Base-by-base conservation (phyloP, 2,329 filamentous ascomycete species). In the Waltergamsia citrina region DNA sequence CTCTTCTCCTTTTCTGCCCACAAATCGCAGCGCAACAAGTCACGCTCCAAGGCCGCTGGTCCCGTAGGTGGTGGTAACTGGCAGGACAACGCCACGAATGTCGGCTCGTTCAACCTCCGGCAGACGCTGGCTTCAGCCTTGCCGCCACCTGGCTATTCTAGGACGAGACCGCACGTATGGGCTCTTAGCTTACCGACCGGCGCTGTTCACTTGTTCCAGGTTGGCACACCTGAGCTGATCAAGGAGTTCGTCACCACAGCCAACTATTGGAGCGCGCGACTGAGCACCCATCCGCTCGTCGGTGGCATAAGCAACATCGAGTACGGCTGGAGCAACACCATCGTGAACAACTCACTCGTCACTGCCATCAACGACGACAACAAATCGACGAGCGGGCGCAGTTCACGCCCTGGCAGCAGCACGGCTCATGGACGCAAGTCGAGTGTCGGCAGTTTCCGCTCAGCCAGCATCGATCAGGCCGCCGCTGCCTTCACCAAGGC, bases 201-300 rank as follows among this genome's bases (percentile, higher is more conserved):
- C 10, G 90, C 90, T 1, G 88, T 98, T 1, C 92, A 98, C 54
- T 71, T 98, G n/a, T 98, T 98, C 70, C 88, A 96, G 51, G 92
- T 92, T 32, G 92, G 92, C 36, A 98, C 92, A 1, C 78, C 85
- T 0, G 92, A 98, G 47, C 94, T 96, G 48, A 84, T 88, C 46
- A 82, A 83, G 46, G 92, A 98, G 54, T 98, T 95, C 49, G 88
- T 96, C 34, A 81, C 77, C 14, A 93, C 88, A 2, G 86, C 85
- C 48, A 98, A 98, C 59, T 98, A 96, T 60, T 98, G 92, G 92
- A 92, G 86, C 50, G 90, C 92, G 3, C 76, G 92, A 33, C 69
- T 96, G 21, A 94, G 87, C 50, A 95, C 94, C 41, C 87, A 96
- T 52, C 92, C 92, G 3, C 65, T 98, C 21, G 75, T 90, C 22